These are phyloP conservation scores for Taiozyma sp. DNA, from an alignment of 1,139 yeast species.

Conservation along the genomic window DNA sequence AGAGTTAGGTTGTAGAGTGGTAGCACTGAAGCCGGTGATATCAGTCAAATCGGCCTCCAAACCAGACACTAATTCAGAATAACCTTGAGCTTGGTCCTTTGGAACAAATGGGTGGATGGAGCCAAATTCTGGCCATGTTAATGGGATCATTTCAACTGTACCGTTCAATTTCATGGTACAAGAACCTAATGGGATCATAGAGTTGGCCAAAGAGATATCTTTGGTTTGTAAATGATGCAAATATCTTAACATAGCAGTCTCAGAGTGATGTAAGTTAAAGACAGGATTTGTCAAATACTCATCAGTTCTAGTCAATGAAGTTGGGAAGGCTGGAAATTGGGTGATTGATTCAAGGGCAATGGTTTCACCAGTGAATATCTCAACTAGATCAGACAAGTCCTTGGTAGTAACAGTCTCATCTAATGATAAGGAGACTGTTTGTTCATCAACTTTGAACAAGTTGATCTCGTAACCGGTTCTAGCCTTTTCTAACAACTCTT, in stretches of 20 bases:
- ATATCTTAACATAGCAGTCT: slow-evolving; percentile 91
- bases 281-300: slow-evolving; percentile 67
- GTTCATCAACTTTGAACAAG: slow-evolving; percentile 61
- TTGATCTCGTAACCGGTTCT: slow-evolving; percentile 63
- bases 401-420: slow-evolving; percentile 78
- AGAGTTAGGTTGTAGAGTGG: slow-evolving; percentile 93
- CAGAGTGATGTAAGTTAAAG: slow-evolving; percentile 86
- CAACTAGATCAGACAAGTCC: slow-evolving; percentile 56
- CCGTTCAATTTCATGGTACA: slow-evolving; percentile 98
- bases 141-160: slow-evolving; percentile 90
- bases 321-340: slow-evolving; percentile 49
- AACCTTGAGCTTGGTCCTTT: slow-evolving; percentile 79
- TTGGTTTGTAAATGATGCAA: slow-evolving; percentile 79
- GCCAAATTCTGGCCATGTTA: slow-evolving; percentile 91
- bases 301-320: slow-evolving; percentile 55
- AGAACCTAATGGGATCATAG: slow-evolving; percentile 96
- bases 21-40: slow-evolving; percentile 92
- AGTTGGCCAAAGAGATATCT: slow-evolving; percentile 89
- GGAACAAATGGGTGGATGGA: slow-evolving; percentile 94
- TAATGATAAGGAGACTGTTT: slow-evolving; percentile 66
- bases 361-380: slow-evolving; percentile 46
- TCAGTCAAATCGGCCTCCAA: slow-evolving; percentile 83
- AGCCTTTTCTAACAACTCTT: slow-evolving; percentile 54
- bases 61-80: slow-evolving; percentile 66
- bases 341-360: slow-evolving; percentile 22